A percentile compares a stretch with the other conserved stretches of the same genome.
Evolutionary conservation across 176 grass and related monocot species (phyloP).

Genomic region (Cymbopogon citratus): DNA sequence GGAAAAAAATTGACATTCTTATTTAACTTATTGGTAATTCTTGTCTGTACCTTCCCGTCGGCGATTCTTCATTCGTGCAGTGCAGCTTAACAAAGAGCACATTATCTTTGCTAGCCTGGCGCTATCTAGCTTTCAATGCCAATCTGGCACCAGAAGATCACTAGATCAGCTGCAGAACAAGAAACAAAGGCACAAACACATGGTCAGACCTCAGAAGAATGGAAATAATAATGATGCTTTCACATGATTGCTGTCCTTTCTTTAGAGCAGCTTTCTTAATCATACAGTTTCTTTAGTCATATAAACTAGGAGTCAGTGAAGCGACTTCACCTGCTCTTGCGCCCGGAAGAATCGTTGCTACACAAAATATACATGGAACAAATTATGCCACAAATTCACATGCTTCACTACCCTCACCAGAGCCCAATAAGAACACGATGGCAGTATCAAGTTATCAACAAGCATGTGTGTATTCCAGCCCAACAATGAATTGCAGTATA

Average conservation of each 20-base stretch:
- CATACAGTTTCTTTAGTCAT: background rate
- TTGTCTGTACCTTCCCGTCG: background rate
- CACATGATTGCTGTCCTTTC: background rate
- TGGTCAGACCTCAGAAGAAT: background rate
- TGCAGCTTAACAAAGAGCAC: constrained; percentile 1
- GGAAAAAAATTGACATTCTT: background rate
- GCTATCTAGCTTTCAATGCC: background rate
- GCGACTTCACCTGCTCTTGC: background rate
- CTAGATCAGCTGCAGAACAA: background rate
- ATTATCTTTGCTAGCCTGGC: background rate
- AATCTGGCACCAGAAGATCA: background rate
- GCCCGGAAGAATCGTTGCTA: background rate
- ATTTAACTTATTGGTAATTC: constrained; percentile 23
- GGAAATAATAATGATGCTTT: background rate
- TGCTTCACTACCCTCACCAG: background rate
- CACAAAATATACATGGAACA: background rate
- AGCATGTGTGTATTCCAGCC: background rate
- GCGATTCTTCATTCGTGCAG: background rate
- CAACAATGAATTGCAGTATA: constrained; percentile 3
- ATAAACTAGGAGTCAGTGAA: background rate
- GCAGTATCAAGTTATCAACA: background rate
- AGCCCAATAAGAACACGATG: background rate
- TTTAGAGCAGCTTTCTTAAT: background rate
- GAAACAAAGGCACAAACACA: background rate
- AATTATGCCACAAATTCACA: too few relatives aligned